Evolutionary conservation across 2,329 filamentous ascomycete genomes (phyloP).

Genomic region (Neofusicoccum ribis): DNA sequence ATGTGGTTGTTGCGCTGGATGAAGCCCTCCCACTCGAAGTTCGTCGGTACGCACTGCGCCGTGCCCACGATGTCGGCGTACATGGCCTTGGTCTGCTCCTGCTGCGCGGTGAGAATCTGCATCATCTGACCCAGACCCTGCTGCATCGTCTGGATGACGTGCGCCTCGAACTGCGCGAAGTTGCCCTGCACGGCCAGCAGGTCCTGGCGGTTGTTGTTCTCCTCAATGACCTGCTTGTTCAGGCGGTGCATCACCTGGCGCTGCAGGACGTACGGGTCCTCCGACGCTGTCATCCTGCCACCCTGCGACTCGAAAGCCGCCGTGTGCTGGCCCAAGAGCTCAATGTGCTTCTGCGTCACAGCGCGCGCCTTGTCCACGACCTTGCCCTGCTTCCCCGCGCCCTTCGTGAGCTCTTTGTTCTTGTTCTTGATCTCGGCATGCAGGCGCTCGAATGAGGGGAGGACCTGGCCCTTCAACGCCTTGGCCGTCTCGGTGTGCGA

Average conservation of each 20-base stretch:
- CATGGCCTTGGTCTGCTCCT: conserved; percentile 76
- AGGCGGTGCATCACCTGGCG: conserved; percentile 81
- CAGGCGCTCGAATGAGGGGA: conserved; percentile 85
- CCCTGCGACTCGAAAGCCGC: conserved; percentile 76
- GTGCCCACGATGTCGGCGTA: conserved; percentile 81
- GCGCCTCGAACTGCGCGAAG: conserved; percentile 83
- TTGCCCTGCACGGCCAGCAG: conserved; percentile 88
- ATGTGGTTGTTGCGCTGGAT: conserved; percentile 66
- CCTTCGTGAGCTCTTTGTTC: conserved; percentile 80
- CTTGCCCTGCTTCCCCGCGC: conserved; percentile 82
- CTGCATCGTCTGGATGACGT: conserved; percentile 81
- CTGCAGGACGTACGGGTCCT: conserved; percentile 87
- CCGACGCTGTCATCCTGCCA: conserved; percentile 66
- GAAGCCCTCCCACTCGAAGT: conserved; percentile 94
- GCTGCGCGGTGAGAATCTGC: conserved; percentile 75
- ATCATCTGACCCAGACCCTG: conserved; percentile 80
- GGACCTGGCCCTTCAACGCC: conserved; percentile 79
- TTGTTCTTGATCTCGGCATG: conserved; percentile 98
- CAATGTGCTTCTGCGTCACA: conserved; percentile 90
- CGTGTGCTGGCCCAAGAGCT: conserved; percentile 84
- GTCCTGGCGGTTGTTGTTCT: conserved; percentile 95
- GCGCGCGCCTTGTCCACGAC: conserved; percentile 86
- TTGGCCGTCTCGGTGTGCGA: conserved; percentile 90
- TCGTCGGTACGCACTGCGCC: conserved; percentile 72
- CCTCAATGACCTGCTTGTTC: conserved; percentile 86